A percentile compares a stretch with the other conserved stretches of the same genome.
Evolutionary conservation across 2,329 filamentous ascomycete genomes (phyloP).

Genomic region (Epichloe festucae): DNA sequence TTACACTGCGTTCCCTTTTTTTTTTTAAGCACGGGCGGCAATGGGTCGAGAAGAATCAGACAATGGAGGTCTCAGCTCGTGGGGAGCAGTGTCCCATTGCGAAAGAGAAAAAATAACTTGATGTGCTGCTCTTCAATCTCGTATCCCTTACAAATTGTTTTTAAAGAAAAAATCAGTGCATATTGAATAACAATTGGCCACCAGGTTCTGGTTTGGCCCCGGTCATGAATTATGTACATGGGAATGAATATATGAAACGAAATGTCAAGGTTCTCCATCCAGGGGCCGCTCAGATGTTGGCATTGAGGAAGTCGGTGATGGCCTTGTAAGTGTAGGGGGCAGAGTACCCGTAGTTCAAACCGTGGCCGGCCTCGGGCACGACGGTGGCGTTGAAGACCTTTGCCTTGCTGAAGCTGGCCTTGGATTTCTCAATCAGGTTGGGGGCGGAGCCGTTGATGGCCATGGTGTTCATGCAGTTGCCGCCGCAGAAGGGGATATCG

Average conservation of each 20-base stretch:
- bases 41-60: too few species aligned
- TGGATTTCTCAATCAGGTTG: conserved; percentile 29
- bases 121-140: too few species aligned
- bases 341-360: conserved; percentile 33
- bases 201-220: neutral
- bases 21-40: too few species aligned
- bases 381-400: conserved; percentile 38
- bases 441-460: conserved; percentile 22
- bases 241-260: neutral
- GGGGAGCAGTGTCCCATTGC: too few species aligned
- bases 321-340: conserved; percentile 19
- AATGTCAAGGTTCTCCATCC: neutral
- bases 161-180: too few species aligned
- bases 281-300: neutral
- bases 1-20: too few species aligned
- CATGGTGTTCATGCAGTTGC: conserved; percentile 39
- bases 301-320: conserved; percentile 23
- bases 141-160: neutral
- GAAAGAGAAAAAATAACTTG: too few species aligned
- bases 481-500: conserved; percentile 47
- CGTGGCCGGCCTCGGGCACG: conserved; percentile 38
- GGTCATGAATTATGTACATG: neutral
- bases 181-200: neutral
- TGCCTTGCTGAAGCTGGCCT: conserved; percentile 29
- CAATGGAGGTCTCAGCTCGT: too few species aligned